phyloP scores from a whole-genome alignment of 305 asterid species.

The Fraxinus ornus region DNA sequence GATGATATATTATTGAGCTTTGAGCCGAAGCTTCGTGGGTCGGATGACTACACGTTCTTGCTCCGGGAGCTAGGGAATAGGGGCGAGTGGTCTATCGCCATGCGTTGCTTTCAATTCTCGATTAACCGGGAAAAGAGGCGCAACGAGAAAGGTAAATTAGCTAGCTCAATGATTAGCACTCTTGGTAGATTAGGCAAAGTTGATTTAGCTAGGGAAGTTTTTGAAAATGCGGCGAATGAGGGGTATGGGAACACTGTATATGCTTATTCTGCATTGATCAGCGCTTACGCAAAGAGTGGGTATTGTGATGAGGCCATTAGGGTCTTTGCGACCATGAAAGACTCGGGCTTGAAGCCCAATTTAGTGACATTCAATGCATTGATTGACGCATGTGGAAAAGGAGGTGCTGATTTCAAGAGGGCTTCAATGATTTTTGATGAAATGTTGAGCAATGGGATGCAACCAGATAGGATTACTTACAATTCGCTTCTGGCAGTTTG shows the following conservation, averaged over 20 bases:
- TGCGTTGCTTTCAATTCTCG: conserved; percentile 79
- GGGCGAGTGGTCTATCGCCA: conserved; percentile 63
- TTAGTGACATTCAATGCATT: conserved; percentile 82
- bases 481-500: conserved; percentile 92
- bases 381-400: conserved; percentile 93
- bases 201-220: conserved; percentile 72
- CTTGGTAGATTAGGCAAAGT: conserved; percentile 88
- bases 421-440: conserved; percentile 71
- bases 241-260: conserved; percentile 92
- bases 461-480: conserved; percentile 90
- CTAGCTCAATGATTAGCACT: conserved; percentile 85
- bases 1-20: conserved; percentile 44
- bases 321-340: conserved; percentile 73
- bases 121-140: conserved; percentile 49
- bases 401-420: conserved; percentile 85
- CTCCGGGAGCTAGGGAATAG: conserved; percentile 81
- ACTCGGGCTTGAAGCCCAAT: conserved; percentile 81
- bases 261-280: conserved; percentile 77
- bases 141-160: conserved; percentile 73
- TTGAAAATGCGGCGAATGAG: conserved; percentile 54
- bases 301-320: conserved; percentile 67
- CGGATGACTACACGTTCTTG: conserved; percentile 75
- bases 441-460: conserved; percentile 68
- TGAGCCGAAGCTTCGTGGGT: conserved; percentile 53
- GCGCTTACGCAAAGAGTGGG: conserved; percentile 95